Evolutionary conservation across 1,139 yeast genomes (phyloP).

Genomic region (Geotrichum phurueaensis): DNA sequence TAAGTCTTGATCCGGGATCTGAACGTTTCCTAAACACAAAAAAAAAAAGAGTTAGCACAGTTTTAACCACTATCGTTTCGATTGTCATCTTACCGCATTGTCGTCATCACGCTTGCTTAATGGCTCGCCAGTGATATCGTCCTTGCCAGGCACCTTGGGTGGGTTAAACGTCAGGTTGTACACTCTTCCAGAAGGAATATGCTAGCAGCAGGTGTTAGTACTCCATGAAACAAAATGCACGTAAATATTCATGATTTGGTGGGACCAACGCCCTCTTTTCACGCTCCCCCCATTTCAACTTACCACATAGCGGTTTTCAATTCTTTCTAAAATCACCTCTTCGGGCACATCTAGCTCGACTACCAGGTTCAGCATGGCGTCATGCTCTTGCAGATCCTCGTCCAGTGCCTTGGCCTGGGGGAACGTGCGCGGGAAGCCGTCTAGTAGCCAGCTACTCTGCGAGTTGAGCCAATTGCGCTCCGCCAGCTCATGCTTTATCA

Average conservation of each 20-base stretch:
- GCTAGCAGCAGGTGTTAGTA: slow-evolving; percentile 33
- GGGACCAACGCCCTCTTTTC: too few relatives aligned
- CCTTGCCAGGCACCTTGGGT: slow-evolving; percentile 72
- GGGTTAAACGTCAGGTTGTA: slow-evolving; percentile 85
- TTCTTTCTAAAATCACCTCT: slow-evolving; percentile 67
- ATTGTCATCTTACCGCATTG: slow-evolving; percentile 38
- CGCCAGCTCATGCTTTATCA: slow-evolving; percentile 50
- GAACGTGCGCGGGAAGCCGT: slow-evolving; percentile 84
- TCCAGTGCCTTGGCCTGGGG: slow-evolving; percentile 63
- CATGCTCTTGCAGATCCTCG: slow-evolving; percentile 38
- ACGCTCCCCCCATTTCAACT: slow-evolving; percentile 14
- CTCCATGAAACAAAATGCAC: not conserved
- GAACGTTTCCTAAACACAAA: slow-evolving; percentile 45
- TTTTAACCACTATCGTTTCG: not conserved
- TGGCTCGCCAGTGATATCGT: slow-evolving; percentile 86
- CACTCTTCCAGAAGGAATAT: slow-evolving; percentile 75
- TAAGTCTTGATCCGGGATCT: slow-evolving; percentile 61
- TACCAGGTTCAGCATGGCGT: slow-evolving; percentile 57
- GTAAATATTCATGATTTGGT: not conserved
- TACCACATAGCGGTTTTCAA: slow-evolving; percentile 72
- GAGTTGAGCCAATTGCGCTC: slow-evolving; percentile 43
- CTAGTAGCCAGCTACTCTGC: slow-evolving; percentile 64
- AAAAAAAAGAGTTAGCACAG: not conserved
- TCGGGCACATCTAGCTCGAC: slow-evolving; percentile 83
- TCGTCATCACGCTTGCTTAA: slow-evolving; percentile 76